Evolutionary conservation across 2,329 filamentous ascomycete species (phyloP).

Genomic region (Nothophoma quercina): DNA sequence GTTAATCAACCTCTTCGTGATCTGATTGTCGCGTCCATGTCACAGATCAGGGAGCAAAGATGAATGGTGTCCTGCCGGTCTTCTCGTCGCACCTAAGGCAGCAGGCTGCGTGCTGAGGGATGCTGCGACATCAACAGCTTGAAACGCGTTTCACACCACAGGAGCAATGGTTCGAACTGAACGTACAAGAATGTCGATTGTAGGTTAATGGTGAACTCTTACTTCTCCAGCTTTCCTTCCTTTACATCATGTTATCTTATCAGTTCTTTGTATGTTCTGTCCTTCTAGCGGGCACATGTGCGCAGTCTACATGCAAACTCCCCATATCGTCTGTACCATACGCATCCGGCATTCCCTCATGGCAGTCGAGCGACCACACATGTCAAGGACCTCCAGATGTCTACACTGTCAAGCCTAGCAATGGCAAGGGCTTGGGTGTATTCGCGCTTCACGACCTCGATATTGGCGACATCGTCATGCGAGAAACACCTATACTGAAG

Average conservation of each 20-base stretch:
- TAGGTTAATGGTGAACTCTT: not conserved
- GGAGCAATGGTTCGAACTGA: not conserved
- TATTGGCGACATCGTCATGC: slow-evolving; percentile 50
- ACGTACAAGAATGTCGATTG: slow-evolving; percentile 3
- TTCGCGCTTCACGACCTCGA: slow-evolving; percentile 50
- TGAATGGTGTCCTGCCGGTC: no score
- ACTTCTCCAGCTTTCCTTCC: not conserved
- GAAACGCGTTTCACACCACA: slow-evolving; percentile 19
- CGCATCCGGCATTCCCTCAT: slow-evolving; percentile 18
- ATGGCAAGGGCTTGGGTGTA: slow-evolving; percentile 54
- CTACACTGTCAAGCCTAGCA: slow-evolving; percentile 41
- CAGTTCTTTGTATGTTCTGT: not conserved
- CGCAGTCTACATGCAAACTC: slow-evolving; percentile 20
- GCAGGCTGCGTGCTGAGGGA: not conserved
- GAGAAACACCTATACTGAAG: slow-evolving; percentile 50
- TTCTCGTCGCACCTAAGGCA: slow-evolving; percentile 17
- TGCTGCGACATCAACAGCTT: slow-evolving; percentile 18
- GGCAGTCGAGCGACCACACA: slow-evolving; percentile 23
- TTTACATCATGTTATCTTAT: not conserved
- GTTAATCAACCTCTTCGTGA: not conserved
- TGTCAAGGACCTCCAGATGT: slow-evolving; percentile 36
- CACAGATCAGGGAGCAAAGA: no score
- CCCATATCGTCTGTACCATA: slow-evolving; percentile 14
- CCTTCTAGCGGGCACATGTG: not conserved
- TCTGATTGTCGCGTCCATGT: no score